These are phyloP conservation scores for Saccharomycodes ludwigii DNA, from an alignment of 805 yeast species.

Conservation along the genomic window DNA sequence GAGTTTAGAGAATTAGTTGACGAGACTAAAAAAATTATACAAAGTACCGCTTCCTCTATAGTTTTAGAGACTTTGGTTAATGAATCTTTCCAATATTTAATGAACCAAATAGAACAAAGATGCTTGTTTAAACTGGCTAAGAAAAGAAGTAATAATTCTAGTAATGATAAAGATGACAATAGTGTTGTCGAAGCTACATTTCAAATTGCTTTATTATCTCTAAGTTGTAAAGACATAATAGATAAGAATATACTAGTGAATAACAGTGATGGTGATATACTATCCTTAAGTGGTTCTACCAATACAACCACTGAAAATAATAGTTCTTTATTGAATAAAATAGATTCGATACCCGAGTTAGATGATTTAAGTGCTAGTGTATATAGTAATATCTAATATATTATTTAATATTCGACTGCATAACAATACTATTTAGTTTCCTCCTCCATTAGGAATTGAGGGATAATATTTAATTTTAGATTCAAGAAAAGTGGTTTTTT, in stretches of 20 bases:
- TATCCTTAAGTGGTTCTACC: too few relatives aligned
- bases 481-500: too few relatives aligned
- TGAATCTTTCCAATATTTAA: slow-evolving; percentile 18
- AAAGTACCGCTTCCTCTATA: slow-evolving; percentile 16
- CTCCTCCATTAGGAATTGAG: too few relatives aligned
- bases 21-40: slow-evolving; percentile 34
- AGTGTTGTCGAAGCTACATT: slow-evolving; percentile 5
- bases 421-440: too few relatives aligned
- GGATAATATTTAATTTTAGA: too few relatives aligned
- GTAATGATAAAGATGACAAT: slow-evolving; percentile 3
- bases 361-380: slow-evolving; percentile 86
- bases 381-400: slow-evolving; percentile 64
- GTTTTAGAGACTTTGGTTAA: slow-evolving; percentile 19
- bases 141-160: slow-evolving; percentile 1
- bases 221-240: slow-evolving; percentile 17
- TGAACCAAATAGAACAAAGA: slow-evolving; percentile 14
- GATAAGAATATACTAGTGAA: background rate
- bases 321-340: slow-evolving; percentile 8
- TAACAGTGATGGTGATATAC: too few relatives aligned
- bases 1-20: slow-evolving; percentile 27
- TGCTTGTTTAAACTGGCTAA: slow-evolving; percentile 11
- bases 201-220: slow-evolving; percentile 19
- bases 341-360: slow-evolving; percentile 32
- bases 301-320: background rate
- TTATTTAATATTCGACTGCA: too few relatives aligned